Evolutionary conservation across 148 eudicot genomes (phyloP), one percentile per base, ranked within the genome.

Genomic region (Rhododendron williamsianum): DNA sequence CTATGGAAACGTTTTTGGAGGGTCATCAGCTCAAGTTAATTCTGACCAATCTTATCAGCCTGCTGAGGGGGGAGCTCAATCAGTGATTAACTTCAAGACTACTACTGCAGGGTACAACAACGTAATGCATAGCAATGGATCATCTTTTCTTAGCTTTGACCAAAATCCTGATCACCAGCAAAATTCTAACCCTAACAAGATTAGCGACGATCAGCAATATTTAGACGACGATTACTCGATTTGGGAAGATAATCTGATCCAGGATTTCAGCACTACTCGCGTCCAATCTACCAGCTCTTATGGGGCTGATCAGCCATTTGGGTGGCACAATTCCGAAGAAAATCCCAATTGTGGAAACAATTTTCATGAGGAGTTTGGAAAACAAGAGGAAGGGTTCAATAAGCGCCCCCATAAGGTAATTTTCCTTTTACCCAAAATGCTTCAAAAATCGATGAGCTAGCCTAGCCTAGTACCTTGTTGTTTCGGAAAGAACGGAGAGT

Each of bases 1-100:
- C 71, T 89, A 85, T 86, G 88, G 87, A 71, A 88, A 87, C 81
- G 83, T 90, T 82, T 71, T 89, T 49, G 89, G 89, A 80, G 87
- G 60, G 12, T 83, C 90, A 36, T 88, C 88, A 23, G 63, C 85
- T 74, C 90, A 90, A 54, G 60, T 54, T 54, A 46, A 46, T 79
- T 88, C 92, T 35, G 89, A 90, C 78, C 88, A 88, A 4, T 78
- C 89, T 49, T 89, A 78, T 45, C 81, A 78, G 54, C 33, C 81
- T 3, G 81, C 12, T 9, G 30, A 65, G 71, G 71, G 71, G 16
- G 81, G 25, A 78, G 33, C 81, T 45, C 81, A 13, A 52, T 85
- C 83, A 10, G 52, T 85, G 30, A 80, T 85, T 4, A 49, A 81
- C 76, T 85, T 85, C 63, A 85, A 80, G 38, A 80, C 0, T 9